Evolutionary conservation across 2,329 filamentous ascomycete species (phyloP).

Genomic region (Botryotinia globosa): DNA sequence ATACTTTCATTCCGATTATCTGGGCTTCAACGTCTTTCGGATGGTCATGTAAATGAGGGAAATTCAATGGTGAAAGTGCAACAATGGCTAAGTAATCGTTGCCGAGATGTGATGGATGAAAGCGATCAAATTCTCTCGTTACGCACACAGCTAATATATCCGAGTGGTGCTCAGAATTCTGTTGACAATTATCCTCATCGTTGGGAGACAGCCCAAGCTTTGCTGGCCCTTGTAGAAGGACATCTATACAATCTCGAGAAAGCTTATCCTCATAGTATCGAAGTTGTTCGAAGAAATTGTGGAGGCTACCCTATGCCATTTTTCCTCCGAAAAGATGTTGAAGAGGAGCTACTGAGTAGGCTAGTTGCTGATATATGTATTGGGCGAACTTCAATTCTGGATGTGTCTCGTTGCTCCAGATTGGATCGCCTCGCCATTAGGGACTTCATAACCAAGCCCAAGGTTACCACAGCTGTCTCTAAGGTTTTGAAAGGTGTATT

Average conservation of each 20-base stretch:
- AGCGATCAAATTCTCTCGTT: constrained; percentile 43
- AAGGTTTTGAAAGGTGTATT: constrained; percentile 36
- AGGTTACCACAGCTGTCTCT: constrained; percentile 27
- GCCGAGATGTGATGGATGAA: constrained; percentile 54
- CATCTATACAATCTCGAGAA: constrained; percentile 40
- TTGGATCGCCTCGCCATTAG: constrained; percentile 35
- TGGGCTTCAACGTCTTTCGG: constrained; percentile 47
- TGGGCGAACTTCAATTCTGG: constrained; percentile 32
- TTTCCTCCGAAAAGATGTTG: constrained; percentile 45
- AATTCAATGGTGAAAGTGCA: constrained; percentile 45
- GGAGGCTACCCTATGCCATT: constrained; percentile 48
- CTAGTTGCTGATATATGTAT: constrained; percentile 40
- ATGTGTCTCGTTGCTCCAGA: constrained; percentile 21
- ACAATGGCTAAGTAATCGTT: constrained; percentile 43
- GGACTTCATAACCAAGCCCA: constrained; percentile 33
- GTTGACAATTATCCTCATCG: constrained; percentile 43
- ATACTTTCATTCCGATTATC: constrained; percentile 53
- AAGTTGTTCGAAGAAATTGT: constrained; percentile 40
- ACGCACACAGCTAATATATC: constrained; percentile 44
- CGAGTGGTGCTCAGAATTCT: constrained; percentile 39
- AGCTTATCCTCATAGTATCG: constrained; percentile 44
- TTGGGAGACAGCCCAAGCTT: constrained; percentile 39
- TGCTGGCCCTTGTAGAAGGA: constrained; percentile 37
- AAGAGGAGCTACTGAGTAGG: constrained; percentile 37
- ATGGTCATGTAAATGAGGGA: constrained; percentile 42